phyloP scores from a whole-genome alignment of 2,329 filamentous ascomycete species.

The Nemania sp. region DNA sequence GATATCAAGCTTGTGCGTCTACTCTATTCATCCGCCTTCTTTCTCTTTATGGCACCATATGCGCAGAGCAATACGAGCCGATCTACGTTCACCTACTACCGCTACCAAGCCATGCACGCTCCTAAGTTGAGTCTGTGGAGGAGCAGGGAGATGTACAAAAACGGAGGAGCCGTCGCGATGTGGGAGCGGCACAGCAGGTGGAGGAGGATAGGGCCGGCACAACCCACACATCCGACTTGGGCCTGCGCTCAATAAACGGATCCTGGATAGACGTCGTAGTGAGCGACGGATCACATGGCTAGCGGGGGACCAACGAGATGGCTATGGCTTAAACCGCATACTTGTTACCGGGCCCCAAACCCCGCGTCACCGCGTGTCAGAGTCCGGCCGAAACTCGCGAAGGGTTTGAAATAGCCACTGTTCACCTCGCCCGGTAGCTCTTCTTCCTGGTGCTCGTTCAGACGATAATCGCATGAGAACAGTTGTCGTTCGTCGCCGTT shows the following conservation, averaged over 20 bases:
- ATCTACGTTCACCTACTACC: neutral
- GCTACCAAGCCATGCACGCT: neutral
- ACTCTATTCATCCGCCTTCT: neutral
- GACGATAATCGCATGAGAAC: too few species aligned
- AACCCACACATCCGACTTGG: too few species aligned
- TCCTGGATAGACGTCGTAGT: neutral
- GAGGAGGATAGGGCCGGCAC: too few species aligned
- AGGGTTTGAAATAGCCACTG: neutral
- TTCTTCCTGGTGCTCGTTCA: too few species aligned
- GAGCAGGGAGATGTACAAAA: neutral
- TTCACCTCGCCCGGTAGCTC: too few species aligned
- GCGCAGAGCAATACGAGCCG: neutral
- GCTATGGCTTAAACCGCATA: constrained; percentile 12
- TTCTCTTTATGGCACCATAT: neutral
- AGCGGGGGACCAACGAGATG: constrained; percentile 21
- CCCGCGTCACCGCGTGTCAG: constrained; percentile 22
- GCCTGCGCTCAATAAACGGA: neutral
- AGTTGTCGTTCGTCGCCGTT: too few species aligned
- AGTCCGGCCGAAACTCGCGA: constrained; percentile 14
- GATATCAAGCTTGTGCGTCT: neutral
- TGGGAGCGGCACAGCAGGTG: too few species aligned
- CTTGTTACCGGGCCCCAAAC: constrained; percentile 11
- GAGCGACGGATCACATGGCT: neutral
- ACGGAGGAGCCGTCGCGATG: too few species aligned
- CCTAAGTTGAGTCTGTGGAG: neutral